Evolutionary conservation across 768 basidiomycete genomes (phyloP).

Genomic region (Trametes elegans): DNA sequence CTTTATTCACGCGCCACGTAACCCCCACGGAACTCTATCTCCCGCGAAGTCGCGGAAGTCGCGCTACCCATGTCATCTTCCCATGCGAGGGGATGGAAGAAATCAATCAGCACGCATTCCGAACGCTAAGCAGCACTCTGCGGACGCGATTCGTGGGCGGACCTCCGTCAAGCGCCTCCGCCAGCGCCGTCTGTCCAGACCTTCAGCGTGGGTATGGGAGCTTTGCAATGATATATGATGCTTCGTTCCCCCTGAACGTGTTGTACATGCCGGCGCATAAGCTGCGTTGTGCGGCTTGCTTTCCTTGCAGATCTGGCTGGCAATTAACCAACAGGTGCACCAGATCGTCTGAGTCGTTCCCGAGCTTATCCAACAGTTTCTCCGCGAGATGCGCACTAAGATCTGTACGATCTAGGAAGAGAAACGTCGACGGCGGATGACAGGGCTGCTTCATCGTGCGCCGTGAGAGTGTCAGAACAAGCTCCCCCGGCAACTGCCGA

Average conservation of each 20-base stretch:
- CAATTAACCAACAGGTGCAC: background rate
- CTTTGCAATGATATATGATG: background rate
- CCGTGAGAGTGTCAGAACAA: slow-evolving; percentile 4
- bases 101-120: background rate
- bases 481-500: slow-evolving; percentile 9
- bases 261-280: background rate
- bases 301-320: background rate
- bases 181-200: background rate
- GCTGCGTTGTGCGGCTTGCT: background rate
- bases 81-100: background rate
- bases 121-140: background rate
- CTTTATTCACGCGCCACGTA: background rate
- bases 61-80: background rate
- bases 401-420: background rate
- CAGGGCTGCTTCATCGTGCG: background rate
- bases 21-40: slow-evolving; percentile 1
- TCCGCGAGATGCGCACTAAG: background rate
- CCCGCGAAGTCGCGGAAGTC: background rate
- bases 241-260: background rate
- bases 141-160: background rate
- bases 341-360: background rate
- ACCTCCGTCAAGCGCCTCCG: background rate
- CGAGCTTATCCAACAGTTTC: background rate
- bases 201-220: background rate
- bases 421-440: background rate